phyloP scores from a whole-genome alignment of 768 basidiomycete species.

The Tricholoma matsutake region DNA sequence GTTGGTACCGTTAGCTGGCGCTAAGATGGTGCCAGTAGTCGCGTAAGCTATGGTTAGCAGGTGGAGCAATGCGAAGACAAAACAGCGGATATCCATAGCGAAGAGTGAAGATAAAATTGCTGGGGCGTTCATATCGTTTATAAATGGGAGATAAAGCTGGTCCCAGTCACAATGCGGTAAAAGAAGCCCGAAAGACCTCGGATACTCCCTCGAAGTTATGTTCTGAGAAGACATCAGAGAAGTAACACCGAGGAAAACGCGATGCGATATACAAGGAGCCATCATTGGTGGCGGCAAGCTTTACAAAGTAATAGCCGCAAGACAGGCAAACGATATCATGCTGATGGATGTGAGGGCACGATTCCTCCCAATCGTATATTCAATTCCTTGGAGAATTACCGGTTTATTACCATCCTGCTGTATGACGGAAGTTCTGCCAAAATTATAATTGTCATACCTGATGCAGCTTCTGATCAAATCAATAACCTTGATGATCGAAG shows the following conservation, averaged over 20 bases:
- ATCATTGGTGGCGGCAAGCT: no score
- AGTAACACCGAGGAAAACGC: no score
- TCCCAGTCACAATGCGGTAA: no score
- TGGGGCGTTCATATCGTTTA: neutral
- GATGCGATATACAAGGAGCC: no score
- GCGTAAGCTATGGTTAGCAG: neutral
- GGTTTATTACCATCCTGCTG: neutral
- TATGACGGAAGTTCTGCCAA: neutral
- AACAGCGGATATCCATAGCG: neutral
- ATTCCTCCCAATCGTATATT: neutral
- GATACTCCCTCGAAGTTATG: no score
- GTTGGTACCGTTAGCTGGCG: no score
- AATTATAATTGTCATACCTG: neutral
- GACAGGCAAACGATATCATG: no score
- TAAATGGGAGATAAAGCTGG: neutral
- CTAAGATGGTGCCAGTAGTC: conserved; percentile 2
- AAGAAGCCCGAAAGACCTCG: no score
- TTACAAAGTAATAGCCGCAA: no score
- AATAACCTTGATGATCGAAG: neutral
- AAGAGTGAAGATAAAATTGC: neutral
- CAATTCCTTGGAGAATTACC: no score
- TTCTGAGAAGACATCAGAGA: no score
- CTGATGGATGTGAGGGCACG: no score
- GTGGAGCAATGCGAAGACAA: neutral
- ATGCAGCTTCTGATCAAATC: neutral